A percentile compares a stretch with the other conserved stretches of the same genome.
phyloP scores from a whole-genome alignment of 805 yeast species.

The Metschnikowia matae region DNA sequence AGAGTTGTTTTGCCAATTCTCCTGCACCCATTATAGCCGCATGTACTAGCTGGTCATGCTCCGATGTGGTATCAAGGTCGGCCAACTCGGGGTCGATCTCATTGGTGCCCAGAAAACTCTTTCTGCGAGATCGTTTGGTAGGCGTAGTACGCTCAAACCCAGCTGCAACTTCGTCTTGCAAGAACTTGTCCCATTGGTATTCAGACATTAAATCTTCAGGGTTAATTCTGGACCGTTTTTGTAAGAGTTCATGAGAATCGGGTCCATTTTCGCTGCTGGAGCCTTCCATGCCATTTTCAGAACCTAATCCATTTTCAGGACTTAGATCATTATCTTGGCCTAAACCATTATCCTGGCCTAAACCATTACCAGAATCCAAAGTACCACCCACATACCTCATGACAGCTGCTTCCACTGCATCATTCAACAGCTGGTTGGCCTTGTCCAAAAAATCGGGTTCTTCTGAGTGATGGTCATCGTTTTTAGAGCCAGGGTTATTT shows the following conservation, averaged over 20 bases:
- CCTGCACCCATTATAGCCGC: conserved; percentile 70
- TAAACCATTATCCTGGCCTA: conserved; percentile 6
- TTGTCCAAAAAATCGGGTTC: conserved; percentile 19
- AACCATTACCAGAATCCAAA: conserved; percentile 29
- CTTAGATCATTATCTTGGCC: conserved; percentile 4
- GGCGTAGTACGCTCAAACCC: conserved; percentile 15
- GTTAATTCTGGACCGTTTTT: conserved; percentile 19
- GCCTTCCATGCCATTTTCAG: no score
- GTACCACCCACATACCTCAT: conserved; percentile 68
- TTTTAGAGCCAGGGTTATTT: background rate
- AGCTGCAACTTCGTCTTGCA: conserved; percentile 23
- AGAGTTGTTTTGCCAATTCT: conserved; percentile 49
- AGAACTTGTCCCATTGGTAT: conserved; percentile 46
- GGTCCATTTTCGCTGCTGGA: background rate
- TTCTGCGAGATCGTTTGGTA: conserved; percentile 9
- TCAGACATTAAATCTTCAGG: conserved; percentile 45
- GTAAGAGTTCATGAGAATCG: conserved; percentile 4
- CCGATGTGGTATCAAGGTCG: conserved; percentile 34
- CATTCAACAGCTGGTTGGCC: conserved; percentile 37
- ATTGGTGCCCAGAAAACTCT: conserved; percentile 6
- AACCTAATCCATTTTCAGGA: conserved; percentile 4
- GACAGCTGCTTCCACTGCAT: conserved; percentile 75
- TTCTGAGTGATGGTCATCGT: conserved; percentile 1
- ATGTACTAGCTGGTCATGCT: conserved; percentile 62
- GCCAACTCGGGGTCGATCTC: conserved; percentile 40